Base-by-base conservation (phyloP, 2,329 filamentous ascomycete genomes). In the Escovopsis weberi region DNA sequence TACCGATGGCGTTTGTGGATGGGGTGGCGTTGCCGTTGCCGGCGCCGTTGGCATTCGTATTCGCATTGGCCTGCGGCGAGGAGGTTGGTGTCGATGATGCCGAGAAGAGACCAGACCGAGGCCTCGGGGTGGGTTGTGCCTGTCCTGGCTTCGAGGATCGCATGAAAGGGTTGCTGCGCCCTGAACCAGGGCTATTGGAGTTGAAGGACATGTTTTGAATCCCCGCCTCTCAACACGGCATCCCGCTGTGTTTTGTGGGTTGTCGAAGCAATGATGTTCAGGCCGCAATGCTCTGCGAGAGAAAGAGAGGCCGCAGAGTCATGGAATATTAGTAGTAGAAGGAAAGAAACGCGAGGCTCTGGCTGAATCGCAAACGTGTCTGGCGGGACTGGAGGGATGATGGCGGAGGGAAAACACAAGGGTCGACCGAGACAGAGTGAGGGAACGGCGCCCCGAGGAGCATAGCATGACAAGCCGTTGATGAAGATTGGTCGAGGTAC, bases 101-200 rank as follows among this genome's bases (percentile, higher is more conserved):
- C 37, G 78, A 69, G 55, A 87, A 75, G 45, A 88, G 68, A 44
- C 78, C 75, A 3, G 87, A 94, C 57, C 85, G 88, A 9, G 86
- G 85, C 51, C 86, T 64, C 49, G 69, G 67, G 42, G 63, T 54
- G 39, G 60, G 65, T 33, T 77, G 70, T 40, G 67, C 71, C 36
- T 82, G 74, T 30, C 84, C 83, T 19, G 80, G 72, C 12, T 83
- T 81, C 37, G 71, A 66, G 42, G 78, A 77, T 56, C 85, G 75
- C 46, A 73, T 70, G 59, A 94, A 93, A 12, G 85, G 83, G 64
- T 85, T 89, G 58, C 78, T 83, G 55, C 86, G 80, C 68, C 80
- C 84, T 59, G 81, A 75, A 52, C 80, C 75, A 61, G 58, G 54
- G 47, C 53, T 52, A 45, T 55, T 57, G 48, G 51, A 45, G 45